phyloP scores from a whole-genome alignment of 228 moss, liverwort and hornwort species.

The Sphagnum magellanicum region DNA sequence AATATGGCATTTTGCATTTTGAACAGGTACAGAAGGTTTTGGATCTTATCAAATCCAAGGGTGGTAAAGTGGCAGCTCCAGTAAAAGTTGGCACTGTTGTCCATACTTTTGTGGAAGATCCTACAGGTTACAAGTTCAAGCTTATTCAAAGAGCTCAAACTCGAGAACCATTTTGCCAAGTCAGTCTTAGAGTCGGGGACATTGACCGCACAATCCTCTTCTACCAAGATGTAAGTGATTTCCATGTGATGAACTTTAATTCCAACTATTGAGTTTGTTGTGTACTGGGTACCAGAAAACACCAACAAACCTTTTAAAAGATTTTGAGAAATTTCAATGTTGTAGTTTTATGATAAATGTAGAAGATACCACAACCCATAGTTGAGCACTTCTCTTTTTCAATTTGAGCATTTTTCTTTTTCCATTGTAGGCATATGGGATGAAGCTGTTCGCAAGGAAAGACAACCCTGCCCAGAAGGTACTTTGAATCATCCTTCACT shows the following conservation, averaged over 20 bases:
- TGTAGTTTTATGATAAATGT: constrained; percentile 9
- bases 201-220: constrained; percentile 30
- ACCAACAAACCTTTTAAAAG: neutral
- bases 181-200: constrained; percentile 23
- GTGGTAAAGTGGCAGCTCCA: constrained; percentile 12
- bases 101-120: constrained; percentile 31
- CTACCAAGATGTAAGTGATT: constrained; percentile 50
- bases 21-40: constrained; percentile 25
- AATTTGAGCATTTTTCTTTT: too few species aligned
- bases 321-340: neutral
- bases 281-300: neutral
- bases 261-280: neutral
- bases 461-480: constrained; percentile 50
- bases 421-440: constrained; percentile 52
- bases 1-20: neutral
- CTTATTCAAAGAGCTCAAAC: constrained; percentile 18
- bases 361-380: too few species aligned
- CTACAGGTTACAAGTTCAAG: constrained; percentile 39
- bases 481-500: neutral
- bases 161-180: constrained; percentile 29
- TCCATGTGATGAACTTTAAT: neutral
- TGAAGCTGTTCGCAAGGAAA: constrained; percentile 50
- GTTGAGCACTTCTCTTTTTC: too few species aligned
- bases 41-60: constrained; percentile 23
- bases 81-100: constrained; percentile 9